A percentile compares a stretch with the other conserved stretches of the same genome.
These are phyloP conservation scores for Cryphonectria radicalis DNA, from an alignment of 2,329 filamentous ascomycete species.

Conservation along the genomic window DNA sequence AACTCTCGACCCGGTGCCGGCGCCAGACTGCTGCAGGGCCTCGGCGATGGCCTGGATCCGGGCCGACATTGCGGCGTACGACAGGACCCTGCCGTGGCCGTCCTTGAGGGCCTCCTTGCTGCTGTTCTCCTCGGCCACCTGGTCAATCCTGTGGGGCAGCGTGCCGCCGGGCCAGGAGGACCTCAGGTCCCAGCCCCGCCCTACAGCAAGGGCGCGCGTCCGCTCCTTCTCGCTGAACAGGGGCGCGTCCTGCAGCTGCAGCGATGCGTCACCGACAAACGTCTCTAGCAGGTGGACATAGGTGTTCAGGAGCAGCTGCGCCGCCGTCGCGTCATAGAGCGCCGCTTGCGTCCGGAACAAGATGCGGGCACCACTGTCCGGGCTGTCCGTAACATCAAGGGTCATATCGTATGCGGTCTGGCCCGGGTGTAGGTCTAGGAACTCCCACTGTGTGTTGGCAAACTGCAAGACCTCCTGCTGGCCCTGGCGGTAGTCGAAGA, in stretches of 20 bases:
- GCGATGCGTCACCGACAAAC: constrained; percentile 28
- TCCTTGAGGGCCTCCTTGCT: constrained; percentile 32
- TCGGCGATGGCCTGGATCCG: constrained; percentile 42
- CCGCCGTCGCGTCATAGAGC: constrained; percentile 13
- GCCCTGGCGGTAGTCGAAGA: constrained; percentile 38
- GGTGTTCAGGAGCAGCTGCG: constrained; percentile 20
- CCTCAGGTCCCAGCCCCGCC: neutral
- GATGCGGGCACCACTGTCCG: constrained; percentile 24
- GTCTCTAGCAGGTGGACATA: constrained; percentile 32
- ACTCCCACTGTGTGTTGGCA: neutral
- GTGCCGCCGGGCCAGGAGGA: constrained; percentile 39
- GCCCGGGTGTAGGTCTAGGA: constrained; percentile 12
- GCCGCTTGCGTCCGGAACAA: neutral
- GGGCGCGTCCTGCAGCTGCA: neutral
- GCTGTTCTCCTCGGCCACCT: constrained; percentile 37
- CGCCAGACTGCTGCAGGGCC: constrained; percentile 33
- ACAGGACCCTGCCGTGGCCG: constrained; percentile 32
- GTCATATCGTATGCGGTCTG: constrained; percentile 37
- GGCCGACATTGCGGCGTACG: constrained; percentile 42
- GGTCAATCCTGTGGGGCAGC: constrained; percentile 41
- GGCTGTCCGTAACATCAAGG: constrained; percentile 44
- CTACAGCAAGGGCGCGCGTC: constrained; percentile 27
- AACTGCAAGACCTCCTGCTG: neutral
- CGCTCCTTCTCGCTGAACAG: neutral
- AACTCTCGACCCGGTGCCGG: constrained; percentile 36